Percentiles rank a stretch among this genome's conserved stretches.
Conservation (phyloP, 768 basidiomycete species). For the Trametes maxima region DNA sequence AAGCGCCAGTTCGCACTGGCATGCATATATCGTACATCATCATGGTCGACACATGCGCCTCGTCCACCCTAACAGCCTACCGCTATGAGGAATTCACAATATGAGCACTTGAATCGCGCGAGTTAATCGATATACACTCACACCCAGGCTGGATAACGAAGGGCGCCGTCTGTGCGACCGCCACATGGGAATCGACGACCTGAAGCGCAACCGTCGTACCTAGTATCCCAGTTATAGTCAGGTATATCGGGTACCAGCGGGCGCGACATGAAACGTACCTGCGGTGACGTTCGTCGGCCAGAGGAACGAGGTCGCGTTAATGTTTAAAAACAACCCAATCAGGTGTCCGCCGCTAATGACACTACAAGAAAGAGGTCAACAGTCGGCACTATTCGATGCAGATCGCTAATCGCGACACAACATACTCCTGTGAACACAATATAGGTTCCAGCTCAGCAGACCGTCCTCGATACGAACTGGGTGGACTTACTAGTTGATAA, state of each 20-base stretch:
- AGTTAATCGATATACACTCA: neutral
- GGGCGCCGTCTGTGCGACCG: neutral
- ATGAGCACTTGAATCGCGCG: no score
- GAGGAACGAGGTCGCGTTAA: neutral
- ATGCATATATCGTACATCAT: no score
- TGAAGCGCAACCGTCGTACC: neutral
- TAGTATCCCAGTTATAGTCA: neutral
- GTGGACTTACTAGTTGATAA: neutral
- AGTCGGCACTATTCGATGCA: no score
- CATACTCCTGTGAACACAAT: no score
- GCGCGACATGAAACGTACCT: neutral
- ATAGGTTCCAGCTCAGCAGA: no score
- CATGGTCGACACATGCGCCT: no score
- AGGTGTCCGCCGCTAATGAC: conserved; percentile 2
- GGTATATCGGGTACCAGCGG: neutral
- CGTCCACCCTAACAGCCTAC: no score
- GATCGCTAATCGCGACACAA: neutral
- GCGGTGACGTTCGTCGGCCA: neutral
- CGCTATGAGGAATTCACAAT: no score
- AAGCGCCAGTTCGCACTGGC: no score
- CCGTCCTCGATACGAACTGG: neutral
- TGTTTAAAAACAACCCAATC: neutral
- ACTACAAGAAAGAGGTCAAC: neutral
- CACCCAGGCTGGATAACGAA: neutral
- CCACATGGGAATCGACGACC: neutral